phyloP scores from a whole-genome alignment of 139 green algal species.

The Chlamydomonas sp. region DNA sequence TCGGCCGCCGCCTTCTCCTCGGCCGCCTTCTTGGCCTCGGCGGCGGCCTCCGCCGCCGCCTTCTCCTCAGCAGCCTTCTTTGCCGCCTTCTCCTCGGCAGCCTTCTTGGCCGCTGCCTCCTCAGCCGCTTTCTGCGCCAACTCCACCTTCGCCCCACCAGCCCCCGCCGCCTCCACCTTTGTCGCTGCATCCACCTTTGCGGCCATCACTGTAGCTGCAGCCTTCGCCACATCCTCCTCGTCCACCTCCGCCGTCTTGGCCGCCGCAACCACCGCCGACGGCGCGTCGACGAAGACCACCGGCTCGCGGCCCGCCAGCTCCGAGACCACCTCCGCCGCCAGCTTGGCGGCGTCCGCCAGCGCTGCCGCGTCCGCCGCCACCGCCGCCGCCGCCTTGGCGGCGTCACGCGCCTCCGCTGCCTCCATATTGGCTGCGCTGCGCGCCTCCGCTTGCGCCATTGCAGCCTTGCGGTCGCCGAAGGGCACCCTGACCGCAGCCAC shows the following conservation, averaged over 20 bases:
- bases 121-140: background rate
- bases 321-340: conserved; percentile 23
- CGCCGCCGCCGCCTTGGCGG: background rate
- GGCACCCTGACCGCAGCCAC: background rate
- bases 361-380: conserved; percentile 11
- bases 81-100: background rate
- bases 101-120: background rate
- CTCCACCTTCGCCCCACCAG: background rate
- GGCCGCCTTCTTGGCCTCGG: background rate
- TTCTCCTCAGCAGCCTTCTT: background rate
- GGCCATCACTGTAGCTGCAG: background rate
- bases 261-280: background rate
- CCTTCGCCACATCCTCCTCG: background rate
- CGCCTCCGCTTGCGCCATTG: background rate
- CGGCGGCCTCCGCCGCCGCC: too few species aligned
- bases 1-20: background rate
- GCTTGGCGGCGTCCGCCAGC: conserved; percentile 13
- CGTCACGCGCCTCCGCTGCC: background rate
- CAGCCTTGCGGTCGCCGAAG: background rate
- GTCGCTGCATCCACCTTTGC: background rate
- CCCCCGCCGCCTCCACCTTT: background rate
- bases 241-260: background rate
- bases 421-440: background rate
- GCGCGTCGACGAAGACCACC: background rate
- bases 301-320: conserved; percentile 20